Evolutionary conservation across 257 asterid species (phyloP).

Genomic region (Linaria vulgaris): DNA sequence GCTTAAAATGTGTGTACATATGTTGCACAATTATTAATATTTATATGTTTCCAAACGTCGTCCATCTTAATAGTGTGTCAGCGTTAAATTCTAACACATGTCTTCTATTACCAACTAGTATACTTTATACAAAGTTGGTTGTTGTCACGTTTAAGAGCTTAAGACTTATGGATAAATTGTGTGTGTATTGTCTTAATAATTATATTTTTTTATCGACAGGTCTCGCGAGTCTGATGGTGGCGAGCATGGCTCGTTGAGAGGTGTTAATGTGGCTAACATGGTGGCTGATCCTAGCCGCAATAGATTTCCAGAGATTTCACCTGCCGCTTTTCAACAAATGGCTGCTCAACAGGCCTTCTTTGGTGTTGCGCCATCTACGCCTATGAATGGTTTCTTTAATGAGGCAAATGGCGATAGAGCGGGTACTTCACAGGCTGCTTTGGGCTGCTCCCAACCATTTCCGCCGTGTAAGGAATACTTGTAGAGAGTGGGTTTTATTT

Average conservation of each 20-base stretch:
- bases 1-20: no score
- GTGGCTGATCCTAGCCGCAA: slow-evolving; percentile 37
- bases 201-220: background rate
- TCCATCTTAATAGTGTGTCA: no score
- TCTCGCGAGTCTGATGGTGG: slow-evolving; percentile 75
- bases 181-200: no score
- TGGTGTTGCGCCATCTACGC: slow-evolving; percentile 34
- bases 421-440: slow-evolving; percentile 45
- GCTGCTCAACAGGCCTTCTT: slow-evolving; percentile 48
- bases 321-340: slow-evolving; percentile 44
- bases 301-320: slow-evolving; percentile 33
- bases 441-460: slow-evolving; percentile 40
- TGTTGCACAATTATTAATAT: no score
- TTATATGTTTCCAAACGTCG: no score
- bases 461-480: slow-evolving; percentile 54
- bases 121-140: no score
- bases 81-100: no score
- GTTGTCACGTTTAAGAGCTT: no score
- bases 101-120: no score
- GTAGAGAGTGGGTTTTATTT: background rate
- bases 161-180: background rate
- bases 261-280: slow-evolving; percentile 57
- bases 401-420: slow-evolving; percentile 33
- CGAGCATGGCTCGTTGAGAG: slow-evolving; percentile 60
- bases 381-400: slow-evolving; percentile 53